Percentiles rank a stretch among this genome's conserved stretches.
phyloP scores from a whole-genome alignment of 2,329 filamentous ascomycete genomes.

The Cadophora sp. region DNA sequence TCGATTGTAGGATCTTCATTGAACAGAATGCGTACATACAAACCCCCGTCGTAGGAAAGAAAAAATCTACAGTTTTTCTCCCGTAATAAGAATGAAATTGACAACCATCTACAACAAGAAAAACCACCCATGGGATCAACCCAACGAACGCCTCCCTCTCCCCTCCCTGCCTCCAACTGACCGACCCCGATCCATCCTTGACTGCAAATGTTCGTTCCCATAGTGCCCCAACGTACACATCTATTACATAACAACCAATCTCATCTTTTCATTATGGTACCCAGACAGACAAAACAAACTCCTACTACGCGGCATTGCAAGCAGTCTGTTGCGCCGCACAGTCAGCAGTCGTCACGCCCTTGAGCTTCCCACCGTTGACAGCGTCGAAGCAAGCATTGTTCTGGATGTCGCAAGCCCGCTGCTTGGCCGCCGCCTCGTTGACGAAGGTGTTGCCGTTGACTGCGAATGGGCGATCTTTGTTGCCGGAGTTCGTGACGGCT shows the following conservation, averaged over 20 bases:
- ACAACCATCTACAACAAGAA: conserved; percentile 17
- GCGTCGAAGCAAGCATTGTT: conserved; percentile 63
- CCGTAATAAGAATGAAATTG: conserved; percentile 4
- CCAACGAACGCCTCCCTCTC: conserved; percentile 10
- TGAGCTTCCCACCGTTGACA: conserved; percentile 55
- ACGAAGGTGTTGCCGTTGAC: conserved; percentile 63
- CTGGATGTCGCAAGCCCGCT: conserved; percentile 66
- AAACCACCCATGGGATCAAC: conserved; percentile 17
- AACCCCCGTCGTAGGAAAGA: conserved; percentile 8
- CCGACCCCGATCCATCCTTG: neutral
- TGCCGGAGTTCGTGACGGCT: conserved; percentile 51
- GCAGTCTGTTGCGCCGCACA: conserved; percentile 50
- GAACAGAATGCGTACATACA: conserved; percentile 15
- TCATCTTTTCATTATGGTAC: neutral
- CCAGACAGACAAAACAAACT: neutral
- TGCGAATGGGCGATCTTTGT: conserved; percentile 53
- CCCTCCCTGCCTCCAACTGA: neutral
- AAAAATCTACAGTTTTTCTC: neutral
- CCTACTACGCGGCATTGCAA: conserved; percentile 46
- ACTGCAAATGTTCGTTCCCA: neutral
- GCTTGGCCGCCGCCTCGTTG: conserved; percentile 57
- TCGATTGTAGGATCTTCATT: conserved; percentile 5
- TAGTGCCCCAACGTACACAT: neutral
- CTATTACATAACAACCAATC: conserved; percentile 3
- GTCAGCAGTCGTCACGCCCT: conserved; percentile 50